Base-by-base conservation (phyloP, 1,284 basidiomycete species). In the Cryptococcus sp. region DNA sequence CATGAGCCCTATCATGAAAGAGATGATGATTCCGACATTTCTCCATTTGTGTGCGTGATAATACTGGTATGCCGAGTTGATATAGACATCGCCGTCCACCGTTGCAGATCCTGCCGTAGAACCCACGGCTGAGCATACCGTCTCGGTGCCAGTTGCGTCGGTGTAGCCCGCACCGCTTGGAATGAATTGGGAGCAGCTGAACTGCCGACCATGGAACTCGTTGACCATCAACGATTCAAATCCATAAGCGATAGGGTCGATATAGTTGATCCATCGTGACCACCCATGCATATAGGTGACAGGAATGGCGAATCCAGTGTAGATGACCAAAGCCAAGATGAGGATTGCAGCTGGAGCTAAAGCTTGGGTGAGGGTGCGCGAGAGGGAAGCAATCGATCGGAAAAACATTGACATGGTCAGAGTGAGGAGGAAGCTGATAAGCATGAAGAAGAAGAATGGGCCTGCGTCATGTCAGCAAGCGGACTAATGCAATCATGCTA, bases 1-100 rank as follows among this genome's bases (percentile, higher is more conserved):
- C 78, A 76, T 16, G 71, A 85, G 84, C 53, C 73, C 78, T 53
- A 84, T n/a, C 56, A 82, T 78, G 71, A 86, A 87, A 0, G 71
- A 83, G 52, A 84, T 59, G 54, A 85, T 67, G 54, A 87, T 83
- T 41, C 85, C 86, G 60, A 84, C 81, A 70, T 86, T 84, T 27
- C 84, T 82, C 90, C 90, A 92, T 8, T 87, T 72, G 69, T 91
- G 79, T 23, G 72, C 74, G 59, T 83, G 83, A 19, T 78, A 70
- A 75, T 90, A 94, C 0, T 78, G 80, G 73, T 83, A 94, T 0
- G 86, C 84, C 0, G 85, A 72, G 17, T 62, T 65, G 40, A 91
- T 75, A 74, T 87, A 90, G 15, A 69, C 68, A 25, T 82, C 79
- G 0, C 83, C 83, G 22, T 77, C 71, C 41, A 85, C 80, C n/a